A percentile compares a stretch with the other conserved stretches of the same genome.
Conservation (phyloP, 768 basidiomycete species). For the Mycena rosella region DNA sequence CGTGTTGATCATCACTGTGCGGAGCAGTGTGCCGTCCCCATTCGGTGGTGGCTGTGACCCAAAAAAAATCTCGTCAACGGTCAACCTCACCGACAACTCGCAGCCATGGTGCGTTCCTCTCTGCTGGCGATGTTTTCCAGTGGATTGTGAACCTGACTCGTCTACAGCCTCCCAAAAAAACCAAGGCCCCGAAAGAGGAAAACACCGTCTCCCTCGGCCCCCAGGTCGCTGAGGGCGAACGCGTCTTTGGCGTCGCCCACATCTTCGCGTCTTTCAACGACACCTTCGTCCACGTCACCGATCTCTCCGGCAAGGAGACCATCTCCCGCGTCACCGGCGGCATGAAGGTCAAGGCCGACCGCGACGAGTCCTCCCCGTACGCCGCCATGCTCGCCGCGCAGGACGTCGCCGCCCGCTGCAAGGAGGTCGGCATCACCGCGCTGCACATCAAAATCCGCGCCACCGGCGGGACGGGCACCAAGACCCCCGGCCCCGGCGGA, state of each 20-base stretch:
- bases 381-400: slow-evolving; percentile 99
- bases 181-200: slow-evolving; percentile 83
- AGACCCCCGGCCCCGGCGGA: slow-evolving; percentile 98
- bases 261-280: slow-evolving; percentile 99
- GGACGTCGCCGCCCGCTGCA: slow-evolving; percentile 96
- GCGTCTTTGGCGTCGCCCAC: slow-evolving; percentile 98
- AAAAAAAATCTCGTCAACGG: too few relatives aligned
- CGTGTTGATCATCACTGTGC: too few relatives aligned
- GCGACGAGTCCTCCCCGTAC: slow-evolving; percentile 98
- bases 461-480: slow-evolving; percentile 98
- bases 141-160: slow-evolving; percentile 7
- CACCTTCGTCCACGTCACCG: slow-evolving; percentile 99
- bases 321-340: slow-evolving; percentile 99
- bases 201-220: slow-evolving; percentile 93
- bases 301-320: slow-evolving; percentile 99
- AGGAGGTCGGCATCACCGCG: slow-evolving; percentile 98
- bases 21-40: too few relatives aligned
- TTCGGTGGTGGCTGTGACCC: too few relatives aligned
- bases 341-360: slow-evolving; percentile 99
- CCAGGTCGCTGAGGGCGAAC: slow-evolving; percentile 95
- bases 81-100: too few relatives aligned
- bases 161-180: slow-evolving; percentile 88
- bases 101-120: too few relatives aligned
- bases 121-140: too few relatives aligned
- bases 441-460: slow-evolving; percentile 99